Evolutionary conservation across 345 rosid genomes (phyloP).

Genomic region (Chamaenerion angustifolium): DNA sequence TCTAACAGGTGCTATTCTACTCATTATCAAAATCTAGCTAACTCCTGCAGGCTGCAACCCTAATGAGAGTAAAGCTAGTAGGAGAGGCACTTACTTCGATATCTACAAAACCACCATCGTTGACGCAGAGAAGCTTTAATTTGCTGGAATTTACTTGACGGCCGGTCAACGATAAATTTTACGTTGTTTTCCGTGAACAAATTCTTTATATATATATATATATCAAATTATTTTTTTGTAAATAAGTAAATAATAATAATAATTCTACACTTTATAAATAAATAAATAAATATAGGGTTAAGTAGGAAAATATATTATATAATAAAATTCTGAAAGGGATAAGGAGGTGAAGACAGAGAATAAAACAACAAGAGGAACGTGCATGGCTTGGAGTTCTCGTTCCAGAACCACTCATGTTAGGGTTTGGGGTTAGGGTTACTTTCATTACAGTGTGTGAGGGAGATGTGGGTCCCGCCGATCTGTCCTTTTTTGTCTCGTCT

Average conservation of each 20-base stretch:
- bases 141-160: slow-evolving; percentile 7
- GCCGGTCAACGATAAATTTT: slow-evolving; percentile 3
- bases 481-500: too few species aligned
- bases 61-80: too few species aligned
- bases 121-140: background rate
- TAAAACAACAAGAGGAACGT: slow-evolving; percentile 2
- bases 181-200: slow-evolving; percentile 2
- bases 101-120: background rate
- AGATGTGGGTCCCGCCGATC: too few species aligned
- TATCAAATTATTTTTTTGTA: background rate
- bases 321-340: background rate
- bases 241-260: too few species aligned
- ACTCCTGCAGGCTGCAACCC: too few species aligned
- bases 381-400: background rate
- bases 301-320: background rate
- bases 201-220: background rate
- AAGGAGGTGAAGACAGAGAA: slow-evolving; percentile 3
- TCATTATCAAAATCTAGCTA: too few species aligned
- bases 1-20: too few species aligned
- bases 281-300: too few species aligned
- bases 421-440: too few species aligned
- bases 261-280: too few species aligned
- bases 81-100: too few species aligned
- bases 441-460: too few species aligned
- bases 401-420: background rate